phyloP scores from a whole-genome alignment of 352 stramenopile species.

The Globisporangium takayamanum region DNA sequence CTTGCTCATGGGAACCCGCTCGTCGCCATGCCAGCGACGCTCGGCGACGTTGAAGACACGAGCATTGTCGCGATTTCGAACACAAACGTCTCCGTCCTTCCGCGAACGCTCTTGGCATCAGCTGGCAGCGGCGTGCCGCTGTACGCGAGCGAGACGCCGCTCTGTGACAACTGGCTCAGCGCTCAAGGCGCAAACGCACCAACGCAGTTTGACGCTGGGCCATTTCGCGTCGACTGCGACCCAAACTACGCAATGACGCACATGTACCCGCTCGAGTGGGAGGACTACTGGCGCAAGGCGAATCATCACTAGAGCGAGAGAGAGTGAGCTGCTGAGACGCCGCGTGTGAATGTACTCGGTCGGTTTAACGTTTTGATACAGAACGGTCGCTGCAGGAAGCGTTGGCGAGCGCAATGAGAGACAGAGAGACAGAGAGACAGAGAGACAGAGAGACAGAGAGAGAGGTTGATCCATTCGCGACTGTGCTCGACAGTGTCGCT shows the following conservation, averaged over 20 bases:
- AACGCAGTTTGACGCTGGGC: not conserved
- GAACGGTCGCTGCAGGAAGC: too few relatives aligned
- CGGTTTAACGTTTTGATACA: too few relatives aligned
- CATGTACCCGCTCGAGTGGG: constrained; percentile 4
- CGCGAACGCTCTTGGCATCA: too few relatives aligned
- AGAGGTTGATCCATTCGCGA: too few relatives aligned
- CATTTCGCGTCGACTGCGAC: not conserved
- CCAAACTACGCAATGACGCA: not conserved
- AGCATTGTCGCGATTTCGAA: not conserved
- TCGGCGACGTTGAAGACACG: constrained; percentile 6
- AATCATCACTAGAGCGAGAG: not conserved
- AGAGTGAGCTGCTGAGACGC: not conserved
- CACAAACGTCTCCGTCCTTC: not conserved
- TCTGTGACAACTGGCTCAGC: not conserved
- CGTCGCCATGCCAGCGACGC: not conserved
- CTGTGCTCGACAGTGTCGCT: too few relatives aligned
- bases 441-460: too few relatives aligned
- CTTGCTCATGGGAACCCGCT: constrained; percentile 7
- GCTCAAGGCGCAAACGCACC: not conserved
- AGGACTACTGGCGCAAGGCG: constrained; percentile 1
- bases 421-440: too few relatives aligned
- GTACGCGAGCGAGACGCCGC: too few relatives aligned
- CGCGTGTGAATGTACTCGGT: too few relatives aligned
- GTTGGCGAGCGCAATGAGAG: too few relatives aligned
- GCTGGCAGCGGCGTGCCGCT: too few relatives aligned